Conservation (phyloP, 345 rosid species). For the Dipteronia sinensis region DNA sequence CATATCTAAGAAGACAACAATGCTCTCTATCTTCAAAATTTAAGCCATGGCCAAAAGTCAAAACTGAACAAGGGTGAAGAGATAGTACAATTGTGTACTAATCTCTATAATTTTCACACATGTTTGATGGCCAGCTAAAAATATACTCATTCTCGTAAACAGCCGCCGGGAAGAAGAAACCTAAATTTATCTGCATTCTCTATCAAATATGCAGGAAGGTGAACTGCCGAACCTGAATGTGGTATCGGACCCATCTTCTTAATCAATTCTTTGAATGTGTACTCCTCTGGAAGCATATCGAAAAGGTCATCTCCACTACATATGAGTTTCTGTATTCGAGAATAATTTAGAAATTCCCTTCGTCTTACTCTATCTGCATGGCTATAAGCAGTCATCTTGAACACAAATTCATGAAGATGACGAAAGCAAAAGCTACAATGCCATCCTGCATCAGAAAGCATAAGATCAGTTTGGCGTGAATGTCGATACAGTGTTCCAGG, state of each 20-base stretch:
- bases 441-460: conserved; percentile 94
- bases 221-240: conserved; percentile 83
- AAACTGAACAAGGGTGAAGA: not conserved
- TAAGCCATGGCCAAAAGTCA: not conserved
- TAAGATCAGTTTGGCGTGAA: conserved; percentile 60
- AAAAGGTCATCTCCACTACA: conserved; percentile 77
- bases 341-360: conserved; percentile 45
- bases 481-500: conserved; percentile 68
- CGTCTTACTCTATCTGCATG: conserved; percentile 82
- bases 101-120: not conserved
- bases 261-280: conserved; percentile 71
- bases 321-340: conserved; percentile 66
- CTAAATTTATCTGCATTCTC: conserved; percentile 71
- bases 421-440: conserved; percentile 94
- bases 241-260: conserved; percentile 83
- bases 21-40: not conserved
- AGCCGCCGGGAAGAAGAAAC: conserved; percentile 94
- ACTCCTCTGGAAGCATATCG: conserved; percentile 91
- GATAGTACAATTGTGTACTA: not conserved
- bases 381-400: conserved; percentile 93
- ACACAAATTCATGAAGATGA: conserved; percentile 58
- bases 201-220: conserved; percentile 82
- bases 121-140: not conserved
- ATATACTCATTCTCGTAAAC: conserved; percentile 42
- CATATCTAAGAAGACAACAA: not conserved